Percentiles rank a stretch among this genome's conserved stretches.
These are phyloP conservation scores for Pseudogymnoascus destructans DNA, from an alignment of 2,329 filamentous ascomycete genomes.

Conservation along the genomic window DNA sequence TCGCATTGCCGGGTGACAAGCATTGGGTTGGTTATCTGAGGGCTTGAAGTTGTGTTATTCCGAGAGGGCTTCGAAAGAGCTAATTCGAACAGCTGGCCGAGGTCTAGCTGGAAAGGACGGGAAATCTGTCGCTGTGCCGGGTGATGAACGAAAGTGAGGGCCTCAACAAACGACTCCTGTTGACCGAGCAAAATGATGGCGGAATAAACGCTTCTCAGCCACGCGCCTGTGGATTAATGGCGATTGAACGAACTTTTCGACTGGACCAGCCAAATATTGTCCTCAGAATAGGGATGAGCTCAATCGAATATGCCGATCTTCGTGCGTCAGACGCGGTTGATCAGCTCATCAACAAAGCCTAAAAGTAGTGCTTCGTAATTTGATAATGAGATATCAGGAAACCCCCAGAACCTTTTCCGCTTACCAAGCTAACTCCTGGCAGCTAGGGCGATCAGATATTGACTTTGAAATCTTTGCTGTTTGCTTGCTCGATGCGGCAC, in stretches of 20 bases:
- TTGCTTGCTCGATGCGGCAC: not conserved
- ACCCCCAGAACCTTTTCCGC: not conserved
- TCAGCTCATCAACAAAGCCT: not conserved
- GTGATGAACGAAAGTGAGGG: conserved; percentile 10
- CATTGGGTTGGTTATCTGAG: conserved; percentile 19
- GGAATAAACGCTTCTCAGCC: not conserved
- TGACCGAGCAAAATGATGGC: conserved; percentile 9
- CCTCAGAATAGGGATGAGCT: not conserved
- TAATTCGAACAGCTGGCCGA: conserved; percentile 5
- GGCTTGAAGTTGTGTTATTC: conserved; percentile 2
- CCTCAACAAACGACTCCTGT: conserved; percentile 1
- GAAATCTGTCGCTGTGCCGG: conserved; percentile 3
- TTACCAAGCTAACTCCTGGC: not conserved
- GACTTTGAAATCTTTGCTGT: not conserved
- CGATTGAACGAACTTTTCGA: not conserved
- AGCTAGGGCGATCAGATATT: not conserved
- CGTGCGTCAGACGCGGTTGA: not conserved
- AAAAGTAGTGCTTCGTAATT: not conserved
- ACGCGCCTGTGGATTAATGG: not conserved
- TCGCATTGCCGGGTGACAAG: conserved; percentile 28
- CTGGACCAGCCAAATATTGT: not conserved
- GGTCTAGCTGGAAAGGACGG: conserved; percentile 3
- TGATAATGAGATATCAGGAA: not conserved
- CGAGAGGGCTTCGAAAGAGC: not conserved
- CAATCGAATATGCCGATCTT: not conserved